These are phyloP conservation scores for Actinomortierella ambigua DNA, from an alignment of 371 early-diverging fungal species.

Conservation along the genomic window DNA sequence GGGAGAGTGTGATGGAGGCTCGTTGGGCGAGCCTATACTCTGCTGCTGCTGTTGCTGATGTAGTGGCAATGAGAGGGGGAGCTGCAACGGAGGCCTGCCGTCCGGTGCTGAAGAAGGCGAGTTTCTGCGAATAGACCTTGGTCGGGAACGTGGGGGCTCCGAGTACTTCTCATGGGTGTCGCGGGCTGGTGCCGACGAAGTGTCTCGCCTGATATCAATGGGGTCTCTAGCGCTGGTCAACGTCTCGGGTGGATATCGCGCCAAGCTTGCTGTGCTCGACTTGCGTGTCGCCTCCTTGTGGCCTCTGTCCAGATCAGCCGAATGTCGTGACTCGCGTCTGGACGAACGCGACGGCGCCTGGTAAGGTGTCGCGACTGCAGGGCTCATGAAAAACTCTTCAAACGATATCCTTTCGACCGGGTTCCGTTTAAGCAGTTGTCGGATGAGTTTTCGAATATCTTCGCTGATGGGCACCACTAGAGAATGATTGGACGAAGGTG, in stretches of 20 bases:
- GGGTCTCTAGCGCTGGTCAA: no score
- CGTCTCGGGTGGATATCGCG: no score
- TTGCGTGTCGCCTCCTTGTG: no score
- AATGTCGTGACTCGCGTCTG: conserved; percentile 4
- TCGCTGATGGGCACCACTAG: conserved; percentile 51
- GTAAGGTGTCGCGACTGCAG: conserved; percentile 52
- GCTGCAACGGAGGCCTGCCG: conserved; percentile 32
- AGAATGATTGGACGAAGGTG: conserved; percentile 10
- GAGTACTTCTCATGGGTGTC: conserved; percentile 2
- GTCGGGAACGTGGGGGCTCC: conserved; percentile 22
- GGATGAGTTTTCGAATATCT: conserved; percentile 84
- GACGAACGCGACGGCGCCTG: conserved; percentile 23
- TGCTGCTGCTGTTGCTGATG: no score
- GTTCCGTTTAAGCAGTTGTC: conserved; percentile 79
- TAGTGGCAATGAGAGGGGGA: conserved; percentile 29
- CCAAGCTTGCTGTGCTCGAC: no score
- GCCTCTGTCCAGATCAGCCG: no score
- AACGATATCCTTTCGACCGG: conserved; percentile 89
- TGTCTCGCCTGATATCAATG: no score
- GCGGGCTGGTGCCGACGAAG: no score
- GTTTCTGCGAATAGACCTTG: conserved; percentile 23
- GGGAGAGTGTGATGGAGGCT: no score
- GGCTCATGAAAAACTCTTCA: conserved; percentile 91
- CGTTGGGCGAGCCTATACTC: no score
- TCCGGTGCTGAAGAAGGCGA: conserved; percentile 30